Evolutionary conservation across 2,329 filamentous ascomycete species (phyloP).

Genomic region (Zymoseptoria ardabiliae): DNA sequence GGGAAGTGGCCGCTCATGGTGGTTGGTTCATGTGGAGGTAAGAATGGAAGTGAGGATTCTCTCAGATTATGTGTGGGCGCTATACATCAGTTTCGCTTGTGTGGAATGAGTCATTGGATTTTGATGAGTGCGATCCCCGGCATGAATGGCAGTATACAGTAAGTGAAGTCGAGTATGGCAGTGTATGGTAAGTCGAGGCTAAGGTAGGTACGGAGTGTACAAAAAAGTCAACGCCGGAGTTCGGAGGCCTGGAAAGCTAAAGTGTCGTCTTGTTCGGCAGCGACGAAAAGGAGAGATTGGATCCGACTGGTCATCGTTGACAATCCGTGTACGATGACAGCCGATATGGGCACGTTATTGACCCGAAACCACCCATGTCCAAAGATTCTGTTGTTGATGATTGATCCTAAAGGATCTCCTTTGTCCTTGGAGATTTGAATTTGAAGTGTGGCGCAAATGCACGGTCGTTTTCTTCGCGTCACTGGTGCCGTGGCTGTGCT

Average conservation of each 20-base stretch:
- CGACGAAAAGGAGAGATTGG: too few relatives aligned
- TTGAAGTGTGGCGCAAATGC: too few relatives aligned
- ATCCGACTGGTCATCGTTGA: too few relatives aligned
- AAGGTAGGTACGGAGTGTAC: too few relatives aligned
- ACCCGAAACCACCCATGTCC: too few relatives aligned
- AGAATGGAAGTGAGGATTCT: background rate
- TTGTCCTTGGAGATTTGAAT: too few relatives aligned
- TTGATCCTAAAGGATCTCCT: too few relatives aligned
- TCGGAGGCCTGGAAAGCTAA: background rate
- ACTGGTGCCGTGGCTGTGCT: background rate
- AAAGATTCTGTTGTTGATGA: too few relatives aligned
- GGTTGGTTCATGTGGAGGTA: background rate
- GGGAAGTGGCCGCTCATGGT: constrained; percentile 18
- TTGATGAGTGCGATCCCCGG: background rate
- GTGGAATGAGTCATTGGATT: background rate
- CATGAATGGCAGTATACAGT: background rate
- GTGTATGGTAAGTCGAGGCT: background rate
- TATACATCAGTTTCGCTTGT: background rate
- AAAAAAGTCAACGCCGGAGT: background rate
- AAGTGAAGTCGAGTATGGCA: background rate
- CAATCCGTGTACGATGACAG: too few relatives aligned
- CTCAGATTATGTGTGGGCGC: background rate
- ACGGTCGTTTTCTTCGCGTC: too few relatives aligned
- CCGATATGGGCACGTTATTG: too few relatives aligned
- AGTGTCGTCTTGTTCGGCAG: background rate